Percentiles rank a stretch among this genome's conserved stretches.
Conservation (phyloP, 148 eudicot species). For the Dysphania ambrosioides region DNA sequence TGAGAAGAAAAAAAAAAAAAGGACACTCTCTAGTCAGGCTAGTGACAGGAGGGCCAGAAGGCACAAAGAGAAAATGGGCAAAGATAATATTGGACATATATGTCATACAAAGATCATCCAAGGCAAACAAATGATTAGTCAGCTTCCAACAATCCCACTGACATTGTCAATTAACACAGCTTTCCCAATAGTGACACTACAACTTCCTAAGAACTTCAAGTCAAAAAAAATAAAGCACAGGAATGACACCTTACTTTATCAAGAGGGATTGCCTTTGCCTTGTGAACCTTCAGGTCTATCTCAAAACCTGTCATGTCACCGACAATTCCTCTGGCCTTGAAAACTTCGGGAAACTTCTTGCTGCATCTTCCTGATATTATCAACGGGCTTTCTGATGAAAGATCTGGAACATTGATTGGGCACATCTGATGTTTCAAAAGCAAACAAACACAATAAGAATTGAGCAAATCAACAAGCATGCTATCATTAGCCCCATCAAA, state of each 20-base stretch:
- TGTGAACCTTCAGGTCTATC: slow-evolving; percentile 57
- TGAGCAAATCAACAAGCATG: slow-evolving; percentile 9
- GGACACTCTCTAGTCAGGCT: not conserved
- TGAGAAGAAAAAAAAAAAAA: not conserved
- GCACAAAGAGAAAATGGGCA: not conserved
- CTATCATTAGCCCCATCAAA: slow-evolving; percentile 1
- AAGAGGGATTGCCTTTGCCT: slow-evolving; percentile 68
- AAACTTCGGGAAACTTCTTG: slow-evolving; percentile 68
- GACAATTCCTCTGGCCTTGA: slow-evolving; percentile 55
- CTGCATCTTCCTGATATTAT: slow-evolving; percentile 68
- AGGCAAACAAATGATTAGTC: not conserved
- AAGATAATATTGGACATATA: not conserved
- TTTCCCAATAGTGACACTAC: not conserved
- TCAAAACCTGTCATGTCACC: slow-evolving; percentile 52
- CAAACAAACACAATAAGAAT: slow-evolving; percentile 8
- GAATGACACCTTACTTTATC: slow-evolving; percentile 49
- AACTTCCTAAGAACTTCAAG: not conserved
- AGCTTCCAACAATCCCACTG: not conserved
- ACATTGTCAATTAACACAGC: too few relatives aligned
- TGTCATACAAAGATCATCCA: not conserved
- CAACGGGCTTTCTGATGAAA: slow-evolving; percentile 65
- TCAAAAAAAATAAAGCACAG: not conserved
- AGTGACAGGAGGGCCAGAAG: too few relatives aligned
- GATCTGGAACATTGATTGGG: slow-evolving; percentile 73
- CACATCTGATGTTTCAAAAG: slow-evolving; percentile 44